phyloP scores from a whole-genome alignment of 2,329 filamentous ascomycete genomes.

The Leptographium wingfieldii region DNA sequence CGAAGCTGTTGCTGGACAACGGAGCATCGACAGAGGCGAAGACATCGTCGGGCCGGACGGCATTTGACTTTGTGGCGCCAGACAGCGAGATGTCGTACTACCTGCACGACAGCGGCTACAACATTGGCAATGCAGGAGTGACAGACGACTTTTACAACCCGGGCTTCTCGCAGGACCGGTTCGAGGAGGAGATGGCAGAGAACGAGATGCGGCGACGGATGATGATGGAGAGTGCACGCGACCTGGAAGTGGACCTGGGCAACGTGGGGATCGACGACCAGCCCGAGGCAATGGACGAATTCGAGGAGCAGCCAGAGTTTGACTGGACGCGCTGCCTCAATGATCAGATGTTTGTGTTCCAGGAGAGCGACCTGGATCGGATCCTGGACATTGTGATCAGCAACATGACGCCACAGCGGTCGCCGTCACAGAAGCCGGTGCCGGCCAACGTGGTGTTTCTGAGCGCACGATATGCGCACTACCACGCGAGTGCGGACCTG shows the following conservation, averaged over 20 bases:
- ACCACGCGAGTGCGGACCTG: constrained; percentile 80
- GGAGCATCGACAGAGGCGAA: constrained; percentile 93
- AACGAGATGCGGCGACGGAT: constrained; percentile 90
- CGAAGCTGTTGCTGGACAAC: constrained; percentile 82
- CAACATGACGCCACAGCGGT: constrained; percentile 93
- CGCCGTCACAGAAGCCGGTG: constrained; percentile 92
- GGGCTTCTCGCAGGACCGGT: constrained; percentile 82
- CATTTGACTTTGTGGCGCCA: constrained; percentile 88
- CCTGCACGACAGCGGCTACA: constrained; percentile 86
- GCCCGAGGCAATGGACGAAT: constrained; percentile 58
- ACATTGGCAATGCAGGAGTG: constrained; percentile 67
- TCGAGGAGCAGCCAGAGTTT: constrained; percentile 84
- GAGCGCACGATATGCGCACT: constrained; percentile 90
- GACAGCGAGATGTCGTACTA: constrained; percentile 97
- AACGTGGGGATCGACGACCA: constrained; percentile 94
- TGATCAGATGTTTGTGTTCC: constrained; percentile 99
- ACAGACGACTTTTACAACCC: constrained; percentile 88
- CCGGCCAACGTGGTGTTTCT: constrained; percentile 96
- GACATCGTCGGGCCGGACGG: constrained; percentile 84
- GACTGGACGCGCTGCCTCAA: constrained; percentile 90
- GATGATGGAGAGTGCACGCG: constrained; percentile 98
- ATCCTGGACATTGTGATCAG: constrained; percentile 95
- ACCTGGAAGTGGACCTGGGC: constrained; percentile 89
- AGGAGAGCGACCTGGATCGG: constrained; percentile 80
- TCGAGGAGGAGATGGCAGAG: constrained; percentile 95